phyloP scores from a whole-genome alignment of 192 early-diverging fungal genomes.

The Podila epigama region DNA sequence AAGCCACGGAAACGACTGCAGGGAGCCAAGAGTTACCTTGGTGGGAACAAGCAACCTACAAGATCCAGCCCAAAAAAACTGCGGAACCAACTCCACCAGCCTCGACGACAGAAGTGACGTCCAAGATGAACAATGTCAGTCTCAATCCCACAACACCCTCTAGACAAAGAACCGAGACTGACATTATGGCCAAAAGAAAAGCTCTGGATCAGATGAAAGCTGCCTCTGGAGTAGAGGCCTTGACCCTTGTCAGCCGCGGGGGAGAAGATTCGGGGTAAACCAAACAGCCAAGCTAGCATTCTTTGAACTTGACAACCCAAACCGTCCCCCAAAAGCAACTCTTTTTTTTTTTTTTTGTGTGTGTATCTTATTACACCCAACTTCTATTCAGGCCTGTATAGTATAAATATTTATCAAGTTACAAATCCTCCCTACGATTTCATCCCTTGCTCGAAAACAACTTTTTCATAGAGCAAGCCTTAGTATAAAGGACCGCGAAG shows the following conservation, averaged over 20 bases:
- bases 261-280: conserved; percentile 44
- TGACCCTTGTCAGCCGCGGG: conserved; percentile 42
- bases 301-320: background rate
- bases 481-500: conserved; percentile 37
- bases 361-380: background rate
- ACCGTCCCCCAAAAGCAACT: too few relatives aligned
- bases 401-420: too few relatives aligned
- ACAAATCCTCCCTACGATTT: too few relatives aligned
- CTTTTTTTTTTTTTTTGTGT: background rate
- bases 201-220: conserved; percentile 9
- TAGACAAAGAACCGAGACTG: background rate
- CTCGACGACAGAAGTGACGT: background rate
- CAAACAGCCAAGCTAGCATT: background rate
- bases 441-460: too few relatives aligned
- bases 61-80: conserved; percentile 10
- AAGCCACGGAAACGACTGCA: background rate
- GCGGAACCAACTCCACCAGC: background rate
- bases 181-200: conserved; percentile 15
- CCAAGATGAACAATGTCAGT: background rate
- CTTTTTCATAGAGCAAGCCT: conserved; percentile 33
- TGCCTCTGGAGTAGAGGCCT: conserved; percentile 17
- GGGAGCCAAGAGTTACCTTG: conserved; percentile 15
- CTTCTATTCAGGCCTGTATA: background rate
- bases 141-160: background rate
- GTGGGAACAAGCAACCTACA: conserved; percentile 51